Evolutionary conservation across 1,284 basidiomycete genomes (phyloP).

Genomic region (Coniophora puteana): DNA sequence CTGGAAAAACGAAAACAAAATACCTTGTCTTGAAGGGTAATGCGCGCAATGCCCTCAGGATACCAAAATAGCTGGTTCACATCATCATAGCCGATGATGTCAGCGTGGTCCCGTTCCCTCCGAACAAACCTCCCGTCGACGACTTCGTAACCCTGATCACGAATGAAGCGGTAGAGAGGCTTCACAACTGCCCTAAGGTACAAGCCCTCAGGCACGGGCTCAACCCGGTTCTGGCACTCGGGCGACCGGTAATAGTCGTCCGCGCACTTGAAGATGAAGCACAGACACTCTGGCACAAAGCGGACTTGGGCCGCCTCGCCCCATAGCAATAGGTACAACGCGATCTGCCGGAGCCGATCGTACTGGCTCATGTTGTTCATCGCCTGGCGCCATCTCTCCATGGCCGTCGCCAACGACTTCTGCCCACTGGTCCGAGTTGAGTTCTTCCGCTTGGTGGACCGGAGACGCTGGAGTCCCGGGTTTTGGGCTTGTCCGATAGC

Average conservation of each 20-base stretch:
- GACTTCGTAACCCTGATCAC: constrained; percentile 98
- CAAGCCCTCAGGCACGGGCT: constrained; percentile 93
- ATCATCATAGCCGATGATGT: constrained; percentile 98
- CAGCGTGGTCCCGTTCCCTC: constrained; percentile 90
- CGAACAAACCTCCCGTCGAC: constrained; percentile 94
- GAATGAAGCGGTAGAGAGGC: constrained; percentile 95
- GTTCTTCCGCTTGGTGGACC: constrained; percentile 50
- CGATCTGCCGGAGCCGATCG: constrained; percentile 95
- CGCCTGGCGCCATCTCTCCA: constrained; percentile 93
- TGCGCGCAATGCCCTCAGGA: constrained; percentile 95
- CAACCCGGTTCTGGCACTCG: constrained; percentile 95
- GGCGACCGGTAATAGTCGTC: constrained; percentile 99
- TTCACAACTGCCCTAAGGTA: constrained; percentile 92
- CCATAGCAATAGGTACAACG: constrained; percentile 95
- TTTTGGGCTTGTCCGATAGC: constrained; percentile 93
- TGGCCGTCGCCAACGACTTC: constrained; percentile 86
- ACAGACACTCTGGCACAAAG: constrained; percentile 96
- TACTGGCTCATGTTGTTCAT: constrained; percentile 99
- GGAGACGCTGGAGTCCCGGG: constrained; percentile 82
- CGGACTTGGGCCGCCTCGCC: constrained; percentile 98
- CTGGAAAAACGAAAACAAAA: constrained; percentile 11
- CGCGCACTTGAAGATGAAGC: constrained; percentile 99
- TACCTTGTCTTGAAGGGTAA: constrained; percentile 86
- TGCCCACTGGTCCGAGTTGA: constrained; percentile 49
- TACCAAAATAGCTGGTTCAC: constrained; percentile 99